Base-by-base conservation (phyloP, 192 early-diverging fungal genomes). In the Tieghemiomyces parasiticus region DNA sequence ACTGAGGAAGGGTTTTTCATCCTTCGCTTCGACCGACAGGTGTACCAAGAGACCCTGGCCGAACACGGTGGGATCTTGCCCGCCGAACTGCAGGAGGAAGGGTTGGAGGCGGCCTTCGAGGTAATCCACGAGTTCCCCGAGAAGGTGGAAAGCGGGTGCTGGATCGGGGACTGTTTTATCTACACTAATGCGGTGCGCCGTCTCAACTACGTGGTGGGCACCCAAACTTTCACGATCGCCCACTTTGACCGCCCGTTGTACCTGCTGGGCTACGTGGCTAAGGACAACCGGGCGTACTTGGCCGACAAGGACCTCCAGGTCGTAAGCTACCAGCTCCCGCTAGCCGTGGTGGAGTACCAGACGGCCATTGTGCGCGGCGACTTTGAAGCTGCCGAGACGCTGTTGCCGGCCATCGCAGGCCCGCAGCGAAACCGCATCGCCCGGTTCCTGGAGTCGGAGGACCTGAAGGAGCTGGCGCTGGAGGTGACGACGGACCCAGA, bases 101-200 rank as follows among this genome's bases (percentile, higher is more conserved):
- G 96, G 33, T 85, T 95, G 24, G 96, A 99, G 64, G 89, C 90
- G 47, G 96, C 95, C 0, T 74, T 99, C 60, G 93, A 96, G 61
- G 92, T 97, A 74, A 77, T 97, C 20, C 81, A 86, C 8, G 96
- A 97, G 64, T 86, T 99, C 61, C n/a, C 76, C 3, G 95, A 97
- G 67, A 79, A 74, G 71, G 83, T 99, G 32, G 87, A 87, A 64
- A 92, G 93, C 6, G 96, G 94, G 28, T 79, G 79, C 63, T 99
- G 96, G 96, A 89, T 97, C 49, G 96, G 96, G 49, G 96, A 99
- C 71, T 97, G 95, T 67, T 97, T 99, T 65, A 96, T 99, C 59
- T 99, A 97, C 75, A 91, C 91, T 22, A 93, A 88, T 65, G 67
- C 78, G 13, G 76, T 78, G 60, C 95, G 95, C 71, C 83, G 95